Conservation (phyloP, 2,329 filamentous ascomycete species). For the Kalmusia sp. region DNA sequence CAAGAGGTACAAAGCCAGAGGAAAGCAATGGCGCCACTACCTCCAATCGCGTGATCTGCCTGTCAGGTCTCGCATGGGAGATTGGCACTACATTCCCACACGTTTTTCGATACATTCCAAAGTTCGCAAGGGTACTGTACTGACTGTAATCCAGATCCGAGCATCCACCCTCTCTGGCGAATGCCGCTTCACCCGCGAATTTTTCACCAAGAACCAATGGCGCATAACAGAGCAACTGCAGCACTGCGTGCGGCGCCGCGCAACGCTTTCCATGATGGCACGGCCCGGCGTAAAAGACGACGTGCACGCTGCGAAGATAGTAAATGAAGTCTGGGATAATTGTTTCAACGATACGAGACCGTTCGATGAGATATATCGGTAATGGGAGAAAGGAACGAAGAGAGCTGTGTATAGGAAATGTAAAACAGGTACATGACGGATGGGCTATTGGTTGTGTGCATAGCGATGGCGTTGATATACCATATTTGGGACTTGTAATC, state of each 20-base stretch:
- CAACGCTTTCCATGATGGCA: constrained; percentile 78
- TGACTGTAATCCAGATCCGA: constrained; percentile 71
- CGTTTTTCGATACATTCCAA: background rate
- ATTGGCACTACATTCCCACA: background rate
- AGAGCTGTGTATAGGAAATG: constrained; percentile 1
- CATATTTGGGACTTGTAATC: background rate
- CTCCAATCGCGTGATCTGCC: background rate
- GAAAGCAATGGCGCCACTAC: background rate
- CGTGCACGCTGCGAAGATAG: constrained; percentile 82
- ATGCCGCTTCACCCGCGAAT: constrained; percentile 87
- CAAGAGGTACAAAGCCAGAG: constrained; percentile 6
- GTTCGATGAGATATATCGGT: constrained; percentile 96
- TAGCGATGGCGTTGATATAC: constrained; percentile 25
- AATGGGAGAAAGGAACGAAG: background rate
- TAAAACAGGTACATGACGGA: background rate
- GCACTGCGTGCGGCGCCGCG: constrained; percentile 83
- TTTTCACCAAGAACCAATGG: constrained; percentile 85
- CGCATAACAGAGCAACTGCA: constrained; percentile 92
- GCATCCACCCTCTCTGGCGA: constrained; percentile 93
- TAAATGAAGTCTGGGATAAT: constrained; percentile 98
- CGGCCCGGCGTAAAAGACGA: constrained; percentile 85
- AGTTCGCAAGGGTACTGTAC: background rate
- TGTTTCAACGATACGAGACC: constrained; percentile 94
- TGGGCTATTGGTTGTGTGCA: constrained; percentile 10
- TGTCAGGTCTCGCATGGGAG: background rate